Base-by-base conservation (phyloP, 805 yeast species). In the Jamesozyma gamospora region DNA sequence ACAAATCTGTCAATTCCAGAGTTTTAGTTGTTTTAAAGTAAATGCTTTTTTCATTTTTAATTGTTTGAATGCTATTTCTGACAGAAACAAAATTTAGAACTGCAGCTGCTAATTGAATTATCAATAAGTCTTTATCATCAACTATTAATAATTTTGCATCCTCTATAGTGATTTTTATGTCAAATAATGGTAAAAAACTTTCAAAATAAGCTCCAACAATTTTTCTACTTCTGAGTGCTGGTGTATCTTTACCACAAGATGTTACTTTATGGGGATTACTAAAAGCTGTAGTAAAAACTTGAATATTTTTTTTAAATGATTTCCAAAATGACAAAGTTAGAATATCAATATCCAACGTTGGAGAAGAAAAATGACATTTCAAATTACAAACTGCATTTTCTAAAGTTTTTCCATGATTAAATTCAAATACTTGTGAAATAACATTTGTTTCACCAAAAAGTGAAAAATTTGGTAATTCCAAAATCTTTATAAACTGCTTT, bases 341-440 rank as follows among this genome's bases (percentile, higher is more conserved):
- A 4, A 68, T 57, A 25, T 70, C 65, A 18, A 69, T 48, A 45
- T 72, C 77, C n/a, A 70, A 30, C 1, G 66, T 60, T 15, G 73
- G 65, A 1, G 70, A 70, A 2, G 74, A 60, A 2, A 70, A 34
- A 36, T 67, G 69, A 17, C 66, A 65, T 13, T 64, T 58, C 2
- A 69, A 35, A 5, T 58, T 59, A 2, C 62, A 41, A 18, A 66
- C 51, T 0, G 73, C 64, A 26, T 59, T 52, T 4, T 60, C 47
- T 1, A 46, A 40, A 6, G 51, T 44, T 3, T 41, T 21, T 26
- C 46, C 40, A 33, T 51, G 40, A 48, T 49, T 33, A 53, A 53
- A 47, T 40, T 50, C n/a, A 55, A 52, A 35, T 57, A 49, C 42
- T 59, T 53, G 70, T 29, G 62, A 66, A 2, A 64, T 45, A 14